Base-by-base conservation (phyloP, 2,329 filamentous ascomycete genomes). In the Beauveria sp. region DNA sequence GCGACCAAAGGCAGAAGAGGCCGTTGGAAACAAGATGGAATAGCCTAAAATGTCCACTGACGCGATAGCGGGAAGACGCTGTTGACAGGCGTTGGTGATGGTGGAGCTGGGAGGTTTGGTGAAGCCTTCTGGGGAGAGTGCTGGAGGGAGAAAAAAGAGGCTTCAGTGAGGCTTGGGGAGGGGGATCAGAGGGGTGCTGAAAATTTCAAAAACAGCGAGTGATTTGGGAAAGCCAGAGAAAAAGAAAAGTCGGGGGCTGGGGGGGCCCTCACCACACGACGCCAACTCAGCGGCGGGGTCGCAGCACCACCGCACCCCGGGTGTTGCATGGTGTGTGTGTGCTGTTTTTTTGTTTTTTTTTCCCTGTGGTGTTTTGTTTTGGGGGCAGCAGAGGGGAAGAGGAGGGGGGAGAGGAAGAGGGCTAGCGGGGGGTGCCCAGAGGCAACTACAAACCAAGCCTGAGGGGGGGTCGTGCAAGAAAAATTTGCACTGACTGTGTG, bases 151-250 rank as follows among this genome's bases (percentile, higher is more conserved):
- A 66, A 64, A 65, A 65, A 67, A 64, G 65, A 49, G 59, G 61
- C 56, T 66, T 65, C 61, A 65, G 67, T 69, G 68, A 66, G 66
- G 66, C 63, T 60, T 65, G 64, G 65, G 64, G 67, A 62, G 64
- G 65, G 64, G 63, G 67, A 62, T 53, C 66, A 68, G 69, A 45
- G 40, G 49, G 47, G 42, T 69, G 68, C 68, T 70, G 70, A 66
- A 70, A 67, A 68, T 65, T 18, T 20, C 18, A 24, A 28, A 38
- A 43, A 38, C 45, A 53, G 58, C 20, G 57, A 60, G 51, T 60
- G 60, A 70, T 69, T 68, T 64, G 68, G 66, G 40, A 30, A 45
- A 30, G 24, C 34, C 34, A 34, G 42, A 24, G 18, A 54, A 20
- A 54, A 55, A 69, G 61, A 42, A 38, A 47, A 47, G 26, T 24